Conservation (phyloP, 441 rosid species). For the Eugenia klotzschiana region DNA sequence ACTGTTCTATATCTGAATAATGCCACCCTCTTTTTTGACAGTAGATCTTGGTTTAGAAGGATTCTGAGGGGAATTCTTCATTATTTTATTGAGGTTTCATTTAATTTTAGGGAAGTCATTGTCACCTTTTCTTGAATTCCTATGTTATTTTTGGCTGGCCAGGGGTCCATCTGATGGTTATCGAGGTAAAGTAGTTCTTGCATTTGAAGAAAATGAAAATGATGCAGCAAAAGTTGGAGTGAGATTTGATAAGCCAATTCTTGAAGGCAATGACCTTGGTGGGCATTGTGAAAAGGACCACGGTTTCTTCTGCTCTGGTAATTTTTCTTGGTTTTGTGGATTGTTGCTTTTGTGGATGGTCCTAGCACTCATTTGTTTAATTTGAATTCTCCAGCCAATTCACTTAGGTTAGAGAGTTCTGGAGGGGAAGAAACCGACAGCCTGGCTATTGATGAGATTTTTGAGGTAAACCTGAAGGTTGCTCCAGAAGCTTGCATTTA, state of each 20-base stretch:
- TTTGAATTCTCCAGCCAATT: slow-evolving; percentile 30
- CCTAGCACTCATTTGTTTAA: neutral
- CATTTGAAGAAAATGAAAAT: slow-evolving; percentile 69
- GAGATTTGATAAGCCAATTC: slow-evolving; percentile 78
- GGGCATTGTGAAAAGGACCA: slow-evolving; percentile 86
- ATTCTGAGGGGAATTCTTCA: neutral
- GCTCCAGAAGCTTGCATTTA: neutral
- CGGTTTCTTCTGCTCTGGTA: slow-evolving; percentile 93
- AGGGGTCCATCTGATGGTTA: slow-evolving; percentile 78
- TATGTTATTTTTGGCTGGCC: neutral
- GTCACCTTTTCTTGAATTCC: neutral
- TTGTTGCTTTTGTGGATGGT: neutral
- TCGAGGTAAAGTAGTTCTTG: slow-evolving; percentile 87
- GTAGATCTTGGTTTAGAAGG: neutral
- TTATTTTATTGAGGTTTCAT: neutral
- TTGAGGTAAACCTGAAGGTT: slow-evolving; percentile 48
- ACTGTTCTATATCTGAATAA: neutral
- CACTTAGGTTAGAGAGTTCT: slow-evolving; percentile 71
- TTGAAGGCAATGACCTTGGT: slow-evolving; percentile 91
- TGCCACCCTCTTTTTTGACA: neutral
- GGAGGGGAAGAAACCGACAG: slow-evolving; percentile 74
- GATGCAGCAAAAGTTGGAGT: slow-evolving; percentile 83
- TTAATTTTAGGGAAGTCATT: neutral
- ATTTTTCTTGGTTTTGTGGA: neutral
- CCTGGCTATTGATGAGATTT: slow-evolving; percentile 74